Evolutionary conservation across 768 basidiomycete genomes (phyloP), one percentile per base, ranked within the genome.

Genomic region (Rhodotorula babjevae): DNA sequence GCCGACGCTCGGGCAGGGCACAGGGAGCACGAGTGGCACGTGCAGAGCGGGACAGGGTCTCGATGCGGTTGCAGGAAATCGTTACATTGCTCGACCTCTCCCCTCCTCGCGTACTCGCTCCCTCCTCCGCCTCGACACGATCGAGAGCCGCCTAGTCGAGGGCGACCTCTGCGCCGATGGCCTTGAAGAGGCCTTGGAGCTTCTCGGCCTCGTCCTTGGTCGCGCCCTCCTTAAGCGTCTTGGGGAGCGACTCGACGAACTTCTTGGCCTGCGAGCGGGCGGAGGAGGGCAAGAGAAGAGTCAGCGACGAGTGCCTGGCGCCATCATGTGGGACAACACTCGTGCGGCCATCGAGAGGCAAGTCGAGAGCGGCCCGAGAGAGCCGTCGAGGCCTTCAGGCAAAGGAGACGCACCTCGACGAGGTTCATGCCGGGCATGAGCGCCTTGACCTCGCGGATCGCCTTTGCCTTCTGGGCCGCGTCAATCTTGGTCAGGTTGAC

Each of bases 141-240:
- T n/a, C n/a, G n/a, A n/a, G n/a, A n/a, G n/a, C n/a, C n/a, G 27
- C 44, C 12, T 71, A 94, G 79, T 93, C 92, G 80, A 98, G 85
- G 77, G 85, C 86, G 74, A 98, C 86, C 69, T 91, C 87, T 65
- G 90, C 96, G 33, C 96, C 96, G 61, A 96, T 86, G 65, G 83
- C 87, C 82, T 91, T 88, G 82, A 99, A 90, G n/a, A 87, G 87
- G 81, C 88, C 88, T 83, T 94, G 87, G 80, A 99, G 84, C 83
- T 97, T 97, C 82, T 98, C 96, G 5, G 95, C 94, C 52, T 99
- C 96, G 77, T 99, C 96, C 82, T 99, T 99, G 33, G 91, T 85
- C 69, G 96, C 79, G 81, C 91, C 91, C 83, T 98, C 96, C 83
- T 97, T 99, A 78, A 99, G 84, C 10, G 89, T 83, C 83, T 97